Evolutionary conservation across 1,284 basidiomycete species (phyloP), one percentile per base, ranked within the genome.

Genomic region (Ustilago bromivora): DNA sequence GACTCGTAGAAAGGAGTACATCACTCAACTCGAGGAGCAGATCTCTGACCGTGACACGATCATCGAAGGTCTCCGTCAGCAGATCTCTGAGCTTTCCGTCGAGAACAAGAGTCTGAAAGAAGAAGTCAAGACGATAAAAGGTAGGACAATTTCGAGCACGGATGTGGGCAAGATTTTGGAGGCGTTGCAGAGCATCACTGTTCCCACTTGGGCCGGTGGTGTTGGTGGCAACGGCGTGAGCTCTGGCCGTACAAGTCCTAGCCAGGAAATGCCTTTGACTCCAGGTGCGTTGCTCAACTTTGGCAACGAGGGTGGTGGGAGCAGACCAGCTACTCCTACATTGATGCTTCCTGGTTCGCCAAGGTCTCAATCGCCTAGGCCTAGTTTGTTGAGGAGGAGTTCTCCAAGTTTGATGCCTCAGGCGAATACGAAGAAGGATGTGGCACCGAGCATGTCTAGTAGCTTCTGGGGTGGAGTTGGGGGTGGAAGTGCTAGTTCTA

Each of bases 1-100:
- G 35, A 94, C 95, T 40, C 89, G 96, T 53, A 90, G 95, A 87
- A 98, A 98, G 89, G 95, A 97, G 87, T 96, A 98, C 87, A 96
- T 98, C 75, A 90, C 92, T 8, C 94, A 94, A 0, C 91, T 98
- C 61, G 96, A 98, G 87, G 92, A 92, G 57, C 94, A 98, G 87
- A 94, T 98, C 82, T 92, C 93, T 38, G 94, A 96, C 83, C 92
- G 96, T 47, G 96, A 99, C 88, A 89, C 90, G 32, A 90, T 98
- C 68, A 93, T 99, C 79, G 92, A 94, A 76, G 92, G 92, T 32
- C 93, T 98, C 80, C 91, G 93, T 64, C 89, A 91, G 38, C 94
- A 99, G 86, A 90, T 98, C 28, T 92, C 92, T 35, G 90, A 90
- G 2, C 92, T 92, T 23, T 90, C 90, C 82, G 90, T 90, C 1